Evolutionary conservation across 2,329 filamentous ascomycete genomes (phyloP), one percentile per base, ranked within the genome.

Genomic region (Fusarium verticillioides): DNA sequence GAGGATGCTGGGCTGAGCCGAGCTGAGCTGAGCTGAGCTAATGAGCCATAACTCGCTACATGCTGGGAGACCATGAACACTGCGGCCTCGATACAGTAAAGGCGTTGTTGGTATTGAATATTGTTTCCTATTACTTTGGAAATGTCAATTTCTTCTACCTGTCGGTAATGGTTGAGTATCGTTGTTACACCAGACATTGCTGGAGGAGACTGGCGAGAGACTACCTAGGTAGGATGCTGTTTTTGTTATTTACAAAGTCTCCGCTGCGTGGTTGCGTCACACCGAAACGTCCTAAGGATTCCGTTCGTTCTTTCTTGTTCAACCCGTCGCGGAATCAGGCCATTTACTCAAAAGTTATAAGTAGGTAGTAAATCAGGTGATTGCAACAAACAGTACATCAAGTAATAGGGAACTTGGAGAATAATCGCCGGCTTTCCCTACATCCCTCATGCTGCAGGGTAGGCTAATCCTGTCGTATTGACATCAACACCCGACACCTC

Each of bases 251-350:
- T n/a, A 54, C 26, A 12, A 36, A 34, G n/a, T 36, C 28, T 43
- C 37, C 19, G 37, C 9, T 32, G 16, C 7, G 30, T 43, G 37
- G 32, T 70, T 70, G 70, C 66, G 60, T 73, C 70, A 69, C 49
- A 50, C 58, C 58, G 63, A 60, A 56, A 56, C n/a, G 42, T 47
- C 63, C 37, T 54, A 43, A 26, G 19, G 21, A 40, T 32, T 32
- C 32, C 30, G 21, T 21, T 13, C 21, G 40, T 26, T 39, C 42
- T 26, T 47, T n/a, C 19, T 21, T 16, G 39, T 21, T 23, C 37
- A 40, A 46, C 23, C 30, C 34, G 21, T 61, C 32, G 21, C 19
- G 21, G 11, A 50, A 47, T 50, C 37, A 56, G 26, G 40, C 32
- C 32, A 69, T 26, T 13, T 34, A 30, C 30, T 11, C 28, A 26